Evolutionary conservation across 225 moss, liverwort and hornwort species (phyloP).

Genomic region (Rhytidiadelphus loreus): DNA sequence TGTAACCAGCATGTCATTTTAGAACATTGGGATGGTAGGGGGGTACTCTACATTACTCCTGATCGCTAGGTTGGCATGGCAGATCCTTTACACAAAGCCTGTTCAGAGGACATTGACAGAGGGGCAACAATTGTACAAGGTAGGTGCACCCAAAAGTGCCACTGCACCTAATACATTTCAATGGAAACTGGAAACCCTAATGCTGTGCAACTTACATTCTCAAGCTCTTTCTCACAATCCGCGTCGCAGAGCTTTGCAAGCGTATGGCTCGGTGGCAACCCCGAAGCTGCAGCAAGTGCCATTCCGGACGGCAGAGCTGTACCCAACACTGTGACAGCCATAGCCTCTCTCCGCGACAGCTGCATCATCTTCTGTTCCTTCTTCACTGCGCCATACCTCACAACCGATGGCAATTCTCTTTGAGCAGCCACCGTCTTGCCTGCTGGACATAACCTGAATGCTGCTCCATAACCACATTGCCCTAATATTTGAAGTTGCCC

Average conservation of each 20-base stretch:
- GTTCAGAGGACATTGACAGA: background rate
- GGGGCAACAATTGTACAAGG: background rate
- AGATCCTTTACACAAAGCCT: background rate
- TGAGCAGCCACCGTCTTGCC: background rate
- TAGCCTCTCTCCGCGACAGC: conserved; percentile 44
- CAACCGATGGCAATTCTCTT: background rate
- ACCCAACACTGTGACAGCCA: conserved; percentile 36
- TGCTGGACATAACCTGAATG: conserved; percentile 5
- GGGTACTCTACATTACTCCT: background rate
- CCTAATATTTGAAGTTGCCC: background rate
- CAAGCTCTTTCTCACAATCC: conserved; percentile 62
- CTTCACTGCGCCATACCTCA: background rate
- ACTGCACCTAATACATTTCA: background rate
- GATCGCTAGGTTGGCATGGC: background rate
- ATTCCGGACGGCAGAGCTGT: conserved; percentile 21
- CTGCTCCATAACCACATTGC: background rate
- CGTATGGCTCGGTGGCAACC: conserved; percentile 24
- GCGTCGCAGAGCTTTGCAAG: conserved; percentile 38
- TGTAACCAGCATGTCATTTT: too few relatives aligned
- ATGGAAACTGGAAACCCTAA: background rate
- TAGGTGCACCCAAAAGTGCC: background rate
- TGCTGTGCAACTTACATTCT: conserved; percentile 36
- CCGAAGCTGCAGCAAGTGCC: conserved; percentile 21
- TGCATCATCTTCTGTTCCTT: conserved; percentile 9
- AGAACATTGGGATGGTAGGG: background rate